Base-by-base conservation (phyloP, 352 stramenopile species). In the Albugo candida region DNA sequence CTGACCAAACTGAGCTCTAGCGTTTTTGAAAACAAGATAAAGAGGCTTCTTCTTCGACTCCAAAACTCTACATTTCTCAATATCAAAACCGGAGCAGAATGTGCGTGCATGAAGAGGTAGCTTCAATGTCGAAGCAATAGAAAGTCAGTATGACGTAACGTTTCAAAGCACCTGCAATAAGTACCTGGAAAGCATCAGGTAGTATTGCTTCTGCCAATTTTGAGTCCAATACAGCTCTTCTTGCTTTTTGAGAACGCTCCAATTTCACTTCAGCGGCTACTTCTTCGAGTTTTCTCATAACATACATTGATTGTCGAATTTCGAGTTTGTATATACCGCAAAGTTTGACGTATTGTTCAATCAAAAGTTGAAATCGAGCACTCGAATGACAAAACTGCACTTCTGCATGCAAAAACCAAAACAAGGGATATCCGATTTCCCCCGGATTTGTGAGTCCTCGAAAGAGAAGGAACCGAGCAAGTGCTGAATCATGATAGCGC, bases 21-120 rank as follows among this genome's bases (percentile, higher is more conserved):
- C 60, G 19, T 69, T 83, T 47, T 83, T 59, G 11, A 96, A 78
- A 18, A 83, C 77, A 13, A 96, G 60, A 48, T 85, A 82, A 0
- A 97, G 66, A 10, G 88, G 88, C 3, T 81, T 66, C 55, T 97
- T 96, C 56, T 95, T 96, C 14, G 71, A 93, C 52, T 89, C 84
- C 88, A 97, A 96, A 31, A 96, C 85, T 13, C 73, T 66, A 53
- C 83, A 95, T 47, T 80, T 81, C 2, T 80, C 61, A 5, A 85
- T 56, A 37, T 87, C 69, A 21, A 97, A 63, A 0, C 47, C 54
- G 20, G 51, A 83, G 56, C 79, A 92, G 49, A 83, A 89, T 13
- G 83, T 77, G 24, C 72, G 64, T 12, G 83, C 81, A 35, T 91
- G 79, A 6, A 96, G 50, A 2, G 85, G 85, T 0, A 96, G 62